phyloP scores from a whole-genome alignment of 2,329 filamentous ascomycete genomes.

The Proliferodiscus dingleyae region DNA sequence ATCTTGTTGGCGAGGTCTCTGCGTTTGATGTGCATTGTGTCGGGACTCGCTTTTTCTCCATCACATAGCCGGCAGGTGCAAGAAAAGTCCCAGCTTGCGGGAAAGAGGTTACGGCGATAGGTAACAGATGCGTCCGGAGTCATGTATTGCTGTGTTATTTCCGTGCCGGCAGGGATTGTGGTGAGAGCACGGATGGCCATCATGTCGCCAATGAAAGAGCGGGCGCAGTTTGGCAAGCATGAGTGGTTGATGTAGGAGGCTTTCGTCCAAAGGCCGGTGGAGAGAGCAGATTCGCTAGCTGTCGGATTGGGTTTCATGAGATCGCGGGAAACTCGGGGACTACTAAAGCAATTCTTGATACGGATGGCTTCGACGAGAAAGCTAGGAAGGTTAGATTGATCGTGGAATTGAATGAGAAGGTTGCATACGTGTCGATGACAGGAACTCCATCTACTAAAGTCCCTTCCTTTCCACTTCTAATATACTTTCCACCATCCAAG shows the following conservation, averaged over 20 bases:
- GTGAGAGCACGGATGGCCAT: conserved; percentile 13
- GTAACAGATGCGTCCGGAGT: conserved; percentile 10
- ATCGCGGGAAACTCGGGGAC: conserved; percentile 9
- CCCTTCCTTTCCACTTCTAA: conserved; percentile 11
- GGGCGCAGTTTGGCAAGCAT: conserved; percentile 13
- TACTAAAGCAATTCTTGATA: conserved; percentile 16
- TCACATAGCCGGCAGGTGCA: conserved; percentile 12
- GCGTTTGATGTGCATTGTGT: conserved; percentile 6
- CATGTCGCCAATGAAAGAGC: conserved; percentile 16
- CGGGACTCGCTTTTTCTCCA: conserved; percentile 4
- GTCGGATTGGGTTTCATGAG: conserved; percentile 8
- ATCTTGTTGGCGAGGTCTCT: conserved; percentile 10
- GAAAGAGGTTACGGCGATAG: conserved; percentile 3
- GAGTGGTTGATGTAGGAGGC: conserved; percentile 17
- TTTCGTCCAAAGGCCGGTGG: conserved; percentile 12
- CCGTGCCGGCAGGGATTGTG: conserved; percentile 8
- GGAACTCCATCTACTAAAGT: conserved; percentile 15
- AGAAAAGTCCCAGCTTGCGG: conserved; percentile 11
- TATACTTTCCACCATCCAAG: conserved; percentile 12
- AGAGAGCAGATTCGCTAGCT: conserved; percentile 3
- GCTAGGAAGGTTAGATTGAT: background rate
- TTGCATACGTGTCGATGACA: conserved; percentile 14
- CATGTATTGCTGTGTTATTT: conserved; percentile 16
- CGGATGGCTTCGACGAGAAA: conserved; percentile 17
- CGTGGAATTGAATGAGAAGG: background rate